Base-by-base conservation (phyloP, 2,329 filamentous ascomycete species). In the Fusarium nematophilum region DNA sequence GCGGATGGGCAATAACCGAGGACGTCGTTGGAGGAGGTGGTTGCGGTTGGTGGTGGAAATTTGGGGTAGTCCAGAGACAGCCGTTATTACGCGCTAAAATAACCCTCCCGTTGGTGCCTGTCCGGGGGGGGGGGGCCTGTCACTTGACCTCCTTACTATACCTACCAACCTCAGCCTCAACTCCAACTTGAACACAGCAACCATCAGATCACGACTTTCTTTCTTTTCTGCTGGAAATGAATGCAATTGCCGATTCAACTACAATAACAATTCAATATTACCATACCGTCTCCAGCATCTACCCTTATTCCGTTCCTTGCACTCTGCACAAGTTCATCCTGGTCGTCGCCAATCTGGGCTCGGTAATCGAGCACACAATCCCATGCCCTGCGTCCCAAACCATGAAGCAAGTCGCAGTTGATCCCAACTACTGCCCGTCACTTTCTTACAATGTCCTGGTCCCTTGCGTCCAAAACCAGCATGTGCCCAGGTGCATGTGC, bases 401-500 rank as follows among this genome's bases (percentile, higher is more conserved):
- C 42, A 25, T 13, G 29, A 13, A 36, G 40, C 21, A 27, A n/a
- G 14, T 45, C 42, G 27, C 30, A 36, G 11, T 39, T 34, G 46
- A 36, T 9, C 15, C 37, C n/a, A 30, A 17, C 38, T 10, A 8
- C 29, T n/a, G n/a, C 37, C 17, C 11, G 21, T 23, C 13, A 27
- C 37, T 7, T 14, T 3, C 36, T 33, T 10, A 56, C 34, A 23
- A 69, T 57, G 39, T 84, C 79, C 9, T 75, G 72, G 50, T 81
- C 77, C 17, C 66, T 73, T 40, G 76, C 74, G 70, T 89, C 86
- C 46, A 87, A 70, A 2, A 88, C 73, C 34, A 89, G 67, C 86
- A 89, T 89, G 68, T 87, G 78, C 0, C 85, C 85, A 1, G 86
- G 86, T 14, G 81, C 80, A 74, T 90, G 87, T 1, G 80, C 83